Conservation (phyloP, 192 early-diverging fungal species). For the Coemansia sp. region DNA sequence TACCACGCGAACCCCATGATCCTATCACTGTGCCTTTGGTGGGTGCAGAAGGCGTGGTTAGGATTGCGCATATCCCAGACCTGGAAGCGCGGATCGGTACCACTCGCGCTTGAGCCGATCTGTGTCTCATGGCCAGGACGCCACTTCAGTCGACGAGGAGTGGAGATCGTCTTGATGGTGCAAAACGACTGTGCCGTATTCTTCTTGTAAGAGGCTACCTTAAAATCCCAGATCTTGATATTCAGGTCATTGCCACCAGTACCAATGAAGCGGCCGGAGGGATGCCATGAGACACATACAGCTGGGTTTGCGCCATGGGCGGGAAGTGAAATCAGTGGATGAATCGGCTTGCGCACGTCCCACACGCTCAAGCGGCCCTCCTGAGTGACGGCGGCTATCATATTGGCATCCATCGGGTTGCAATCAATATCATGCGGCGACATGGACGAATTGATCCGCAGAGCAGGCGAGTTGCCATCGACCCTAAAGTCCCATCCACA, state of each 20-base stretch:
- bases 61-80: constrained; percentile 58
- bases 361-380: constrained; percentile 36
- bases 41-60: constrained; percentile 49
- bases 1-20: constrained; percentile 51
- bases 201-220: constrained; percentile 31
- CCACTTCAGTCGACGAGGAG: constrained; percentile 46
- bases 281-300: constrained; percentile 52
- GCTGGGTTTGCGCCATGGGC: constrained; percentile 35
- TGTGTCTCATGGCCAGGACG: constrained; percentile 57
- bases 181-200: constrained; percentile 25
- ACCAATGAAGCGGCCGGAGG: constrained; percentile 51
- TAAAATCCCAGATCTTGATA: constrained; percentile 57
- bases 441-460: constrained; percentile 21
- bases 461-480: constrained; percentile 6
- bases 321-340: constrained; percentile 9
- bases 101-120: constrained; percentile 41
- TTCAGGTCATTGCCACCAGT: constrained; percentile 46
- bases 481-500: constrained; percentile 43
- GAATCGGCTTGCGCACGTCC: constrained; percentile 34
- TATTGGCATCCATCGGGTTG: constrained; percentile 42
- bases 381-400: constrained; percentile 35
- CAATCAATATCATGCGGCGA: constrained; percentile 44
- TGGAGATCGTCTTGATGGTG: constrained; percentile 39
- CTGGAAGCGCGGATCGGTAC: constrained; percentile 34
- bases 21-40: constrained; percentile 33